Conservation (phyloP, 495 filamentous ascomycete genomes). For the Recurvomyces mirabilis region DNA sequence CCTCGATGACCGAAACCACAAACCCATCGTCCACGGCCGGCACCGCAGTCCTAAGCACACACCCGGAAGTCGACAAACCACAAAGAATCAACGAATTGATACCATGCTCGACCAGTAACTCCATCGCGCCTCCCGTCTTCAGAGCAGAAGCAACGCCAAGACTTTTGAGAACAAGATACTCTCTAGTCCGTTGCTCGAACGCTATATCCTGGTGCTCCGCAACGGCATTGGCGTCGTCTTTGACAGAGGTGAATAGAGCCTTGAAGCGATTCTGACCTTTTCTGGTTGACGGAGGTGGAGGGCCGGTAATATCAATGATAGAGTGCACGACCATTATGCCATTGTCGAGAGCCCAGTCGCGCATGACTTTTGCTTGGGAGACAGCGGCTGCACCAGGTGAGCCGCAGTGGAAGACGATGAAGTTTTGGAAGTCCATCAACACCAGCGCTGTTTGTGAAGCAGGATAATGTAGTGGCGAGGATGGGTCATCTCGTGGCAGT, state of each 20-base stretch:
- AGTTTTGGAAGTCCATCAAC: slow-evolving; percentile 29
- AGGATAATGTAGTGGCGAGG: slow-evolving; percentile 24
- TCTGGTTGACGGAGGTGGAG: slow-evolving; percentile 23
- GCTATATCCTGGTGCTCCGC: slow-evolving; percentile 21
- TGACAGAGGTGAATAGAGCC: slow-evolving; percentile 6
- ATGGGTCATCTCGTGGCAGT: slow-evolving; percentile 13
- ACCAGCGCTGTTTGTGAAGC: slow-evolving; percentile 29
- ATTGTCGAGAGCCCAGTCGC: slow-evolving; percentile 25
- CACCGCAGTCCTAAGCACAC: slow-evolving; percentile 26
- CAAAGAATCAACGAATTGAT: slow-evolving; percentile 25
- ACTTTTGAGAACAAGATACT: slow-evolving; percentile 23
- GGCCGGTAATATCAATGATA: slow-evolving; percentile 21
- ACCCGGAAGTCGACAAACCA: slow-evolving; percentile 27
- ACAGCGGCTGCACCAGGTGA: slow-evolving; percentile 15
- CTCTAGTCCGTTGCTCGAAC: slow-evolving; percentile 6
- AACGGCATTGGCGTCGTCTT: slow-evolving; percentile 5
- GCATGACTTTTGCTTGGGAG: slow-evolving; percentile 19
- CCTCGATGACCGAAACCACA: slow-evolving; percentile 24
- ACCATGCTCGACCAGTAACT: slow-evolving; percentile 22
- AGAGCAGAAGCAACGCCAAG: slow-evolving; percentile 27
- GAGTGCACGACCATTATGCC: slow-evolving; percentile 29
- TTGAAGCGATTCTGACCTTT: slow-evolving; percentile 18
- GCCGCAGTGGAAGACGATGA: slow-evolving; percentile 18
- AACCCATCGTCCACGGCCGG: slow-evolving; percentile 24
- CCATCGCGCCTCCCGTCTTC: slow-evolving; percentile 24